Evolutionary conservation across 495 filamentous ascomycete genomes (phyloP).

Genomic region (Tuber umbilicatum): DNA sequence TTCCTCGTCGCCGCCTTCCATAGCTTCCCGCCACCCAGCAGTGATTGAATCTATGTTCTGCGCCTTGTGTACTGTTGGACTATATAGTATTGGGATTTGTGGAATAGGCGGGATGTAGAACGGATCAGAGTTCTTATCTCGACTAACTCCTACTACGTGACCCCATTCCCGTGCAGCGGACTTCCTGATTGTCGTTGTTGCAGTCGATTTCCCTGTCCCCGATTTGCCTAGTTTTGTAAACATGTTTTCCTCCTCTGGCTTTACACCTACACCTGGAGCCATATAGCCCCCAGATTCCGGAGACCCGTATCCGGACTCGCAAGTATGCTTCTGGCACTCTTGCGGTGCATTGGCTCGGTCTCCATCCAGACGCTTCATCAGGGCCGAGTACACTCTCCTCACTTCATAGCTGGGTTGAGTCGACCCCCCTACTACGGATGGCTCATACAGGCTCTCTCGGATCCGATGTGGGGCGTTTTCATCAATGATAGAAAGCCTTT

Average conservation of each 20-base stretch:
- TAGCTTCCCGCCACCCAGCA: neutral
- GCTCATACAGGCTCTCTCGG: conserved; percentile 28
- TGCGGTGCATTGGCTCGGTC: conserved; percentile 19
- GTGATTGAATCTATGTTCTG: conserved; percentile 1
- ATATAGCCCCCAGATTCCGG: conserved; percentile 22
- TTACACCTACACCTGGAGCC: conserved; percentile 36
- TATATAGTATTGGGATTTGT: conserved; percentile 14
- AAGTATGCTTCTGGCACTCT: conserved; percentile 21
- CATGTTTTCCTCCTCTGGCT: conserved; percentile 37
- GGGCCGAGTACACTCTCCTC: conserved; percentile 37
- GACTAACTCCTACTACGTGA: conserved; percentile 16
- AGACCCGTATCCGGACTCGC: conserved; percentile 19
- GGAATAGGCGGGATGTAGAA: conserved; percentile 20
- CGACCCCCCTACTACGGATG: conserved; percentile 15
- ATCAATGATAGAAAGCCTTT: conserved; percentile 33
- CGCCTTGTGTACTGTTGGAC: conserved; percentile 8
- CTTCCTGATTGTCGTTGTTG: conserved; percentile 26
- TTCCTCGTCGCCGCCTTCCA: neutral
- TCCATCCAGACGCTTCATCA: conserved; percentile 35
- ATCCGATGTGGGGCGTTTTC: conserved; percentile 28
- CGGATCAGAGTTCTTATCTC: conserved; percentile 17
- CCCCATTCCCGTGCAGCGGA: neutral
- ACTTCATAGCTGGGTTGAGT: conserved; percentile 30
- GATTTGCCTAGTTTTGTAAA: conserved; percentile 31
- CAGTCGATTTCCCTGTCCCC: conserved; percentile 17